Conservation (phyloP, 345 rosid species). For the Camelina hispida region DNA sequence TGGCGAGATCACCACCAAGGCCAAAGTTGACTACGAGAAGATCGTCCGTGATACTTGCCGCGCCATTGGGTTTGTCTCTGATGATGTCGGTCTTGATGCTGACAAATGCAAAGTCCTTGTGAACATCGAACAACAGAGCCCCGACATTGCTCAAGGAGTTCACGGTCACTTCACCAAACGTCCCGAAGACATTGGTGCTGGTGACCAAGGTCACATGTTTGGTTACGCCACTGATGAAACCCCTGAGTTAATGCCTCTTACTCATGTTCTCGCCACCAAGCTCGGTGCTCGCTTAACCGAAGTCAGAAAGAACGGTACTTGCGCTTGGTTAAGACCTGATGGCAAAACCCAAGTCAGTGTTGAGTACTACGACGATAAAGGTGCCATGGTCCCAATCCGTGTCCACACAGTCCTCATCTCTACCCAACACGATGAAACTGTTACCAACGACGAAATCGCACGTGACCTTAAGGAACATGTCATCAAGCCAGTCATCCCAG, state of each 20-base stretch:
- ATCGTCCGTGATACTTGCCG: constrained; percentile 47
- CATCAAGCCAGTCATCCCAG: constrained; percentile 44
- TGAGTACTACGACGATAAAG: constrained; percentile 44
- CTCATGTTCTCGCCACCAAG: constrained; percentile 45
- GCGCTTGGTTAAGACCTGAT: constrained; percentile 43
- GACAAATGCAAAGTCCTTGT: constrained; percentile 44
- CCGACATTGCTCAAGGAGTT: constrained; percentile 53
- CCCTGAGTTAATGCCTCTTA: constrained; percentile 46
- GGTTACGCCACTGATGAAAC: constrained; percentile 47
- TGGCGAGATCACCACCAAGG: constrained; percentile 45
- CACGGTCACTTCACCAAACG: constrained; percentile 46
- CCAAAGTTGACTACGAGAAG: constrained; percentile 45
- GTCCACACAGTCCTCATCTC: constrained; percentile 47
- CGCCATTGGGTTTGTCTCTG: constrained; percentile 41
- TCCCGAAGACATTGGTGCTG: constrained; percentile 46
- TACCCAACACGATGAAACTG: constrained; percentile 42
- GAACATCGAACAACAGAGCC: constrained; percentile 66
- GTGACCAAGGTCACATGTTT: constrained; percentile 48
- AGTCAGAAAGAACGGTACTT: constrained; percentile 47
- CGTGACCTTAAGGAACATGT: constrained; percentile 45
- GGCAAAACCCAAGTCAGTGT: constrained; percentile 47
- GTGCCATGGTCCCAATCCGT: constrained; percentile 46
- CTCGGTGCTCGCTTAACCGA: constrained; percentile 42
- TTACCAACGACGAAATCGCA: constrained; percentile 45
- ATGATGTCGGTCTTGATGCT: constrained; percentile 45